A percentile compares a stretch with the other conserved stretches of the same genome.
phyloP scores from a whole-genome alignment of 148 eudicot species.

The Vaccinium myrtillus region DNA sequence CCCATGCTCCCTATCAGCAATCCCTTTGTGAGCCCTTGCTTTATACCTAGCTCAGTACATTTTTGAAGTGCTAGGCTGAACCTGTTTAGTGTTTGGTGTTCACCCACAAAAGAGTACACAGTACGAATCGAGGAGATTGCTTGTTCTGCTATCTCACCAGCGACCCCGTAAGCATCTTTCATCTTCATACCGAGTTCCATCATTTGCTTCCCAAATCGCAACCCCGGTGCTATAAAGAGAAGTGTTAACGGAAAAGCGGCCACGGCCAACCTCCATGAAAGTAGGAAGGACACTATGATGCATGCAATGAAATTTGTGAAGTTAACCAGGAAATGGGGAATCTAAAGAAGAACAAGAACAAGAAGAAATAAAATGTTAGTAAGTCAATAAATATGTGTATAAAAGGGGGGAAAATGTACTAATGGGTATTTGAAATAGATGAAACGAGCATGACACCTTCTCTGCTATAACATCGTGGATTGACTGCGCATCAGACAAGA shows the following conservation, averaged over 20 bases:
- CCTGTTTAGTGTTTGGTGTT: slow-evolving; percentile 30
- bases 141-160: slow-evolving; percentile 45
- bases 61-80: slow-evolving; percentile 33
- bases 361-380: background rate
- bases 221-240: slow-evolving; percentile 32
- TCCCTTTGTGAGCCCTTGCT: slow-evolving; percentile 41
- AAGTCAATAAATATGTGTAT: background rate
- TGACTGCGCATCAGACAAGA: slow-evolving; percentile 38
- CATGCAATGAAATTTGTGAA: slow-evolving; percentile 22
- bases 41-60: slow-evolving; percentile 32
- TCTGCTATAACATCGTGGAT: slow-evolving; percentile 49
- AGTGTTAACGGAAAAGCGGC: slow-evolving; percentile 35
- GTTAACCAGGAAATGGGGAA: slow-evolving; percentile 36
- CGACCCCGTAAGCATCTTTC: slow-evolving; percentile 41
- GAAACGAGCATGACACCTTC: slow-evolving; percentile 23
- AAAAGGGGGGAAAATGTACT: background rate
- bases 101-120: slow-evolving; percentile 43
- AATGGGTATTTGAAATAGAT: background rate
- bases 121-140: slow-evolving; percentile 45
- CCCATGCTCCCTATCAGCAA: slow-evolving; percentile 46
- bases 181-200: slow-evolving; percentile 30
- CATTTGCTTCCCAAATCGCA: slow-evolving; percentile 37
- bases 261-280: slow-evolving; percentile 43
- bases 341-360: slow-evolving; percentile 16
- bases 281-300: slow-evolving; percentile 30